Base-by-base conservation (phyloP, 192 early-diverging fungal genomes). In the Gaertneriomyces sp. region DNA sequence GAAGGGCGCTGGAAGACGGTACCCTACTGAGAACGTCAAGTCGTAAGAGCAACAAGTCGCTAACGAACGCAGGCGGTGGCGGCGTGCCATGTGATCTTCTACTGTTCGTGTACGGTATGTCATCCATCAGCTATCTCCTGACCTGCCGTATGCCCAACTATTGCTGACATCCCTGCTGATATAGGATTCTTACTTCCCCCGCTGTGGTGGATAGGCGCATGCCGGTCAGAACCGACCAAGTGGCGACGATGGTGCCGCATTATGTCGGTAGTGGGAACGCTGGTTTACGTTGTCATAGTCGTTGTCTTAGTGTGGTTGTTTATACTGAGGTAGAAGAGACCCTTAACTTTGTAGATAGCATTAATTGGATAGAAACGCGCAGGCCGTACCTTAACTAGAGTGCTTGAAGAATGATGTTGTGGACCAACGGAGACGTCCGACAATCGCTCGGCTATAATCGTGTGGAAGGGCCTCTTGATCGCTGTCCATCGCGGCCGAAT, bases 171-270 rank as follows among this genome's bases (percentile, higher is more conserved):
- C 44, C 25, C 1, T 33, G 25, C 25, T 33, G 25, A 33, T 33
- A 33, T 33, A 68, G 66, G 66, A 7, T 68, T 68, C 45, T 43
- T 68, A 33, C 53, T 68, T 16, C 66, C 66, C 0, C 66, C 66
- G 14, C 57, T 68, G 1, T 68, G 66, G 66, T 68, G 66, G 66
- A 39, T 60, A 8, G 66, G 57, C 5, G 66, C 66, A 4, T 42
- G 58, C 5, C 66, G 66, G 8, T 6, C 20, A 46, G 46, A 68
- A 14, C 66, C 66, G 19, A 60, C 66, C 17, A 20, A 17, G 7
- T 68, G 43, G 46, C 56, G 66, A 12, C 45, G 33, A 38, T 50
- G 46, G 38, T 33, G n/a, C 58, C 66, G 66, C 55, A 55, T 49
- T n/a, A 8, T 55, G 11, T 10, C 66, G 12, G 49, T 68, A 11